A percentile compares a stretch with the other conserved stretches of the same genome.
Conservation (phyloP, 371 early-diverging fungal genomes). For the Saksenaea vasiformis region DNA sequence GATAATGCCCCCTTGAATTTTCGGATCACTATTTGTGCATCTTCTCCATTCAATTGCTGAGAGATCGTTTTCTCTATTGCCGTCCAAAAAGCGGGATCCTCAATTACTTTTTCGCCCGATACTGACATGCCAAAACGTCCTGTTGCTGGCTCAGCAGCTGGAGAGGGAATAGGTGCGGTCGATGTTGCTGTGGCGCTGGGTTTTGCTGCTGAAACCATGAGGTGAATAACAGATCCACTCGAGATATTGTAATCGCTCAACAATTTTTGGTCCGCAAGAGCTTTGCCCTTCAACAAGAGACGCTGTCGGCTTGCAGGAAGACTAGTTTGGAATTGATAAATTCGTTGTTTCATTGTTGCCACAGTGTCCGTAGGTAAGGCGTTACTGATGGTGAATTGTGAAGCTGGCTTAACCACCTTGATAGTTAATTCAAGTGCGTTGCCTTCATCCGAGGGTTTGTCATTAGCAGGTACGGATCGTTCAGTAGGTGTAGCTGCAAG, state of each 20-base stretch:
- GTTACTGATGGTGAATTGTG: conserved; percentile 35
- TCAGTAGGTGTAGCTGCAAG: not conserved
- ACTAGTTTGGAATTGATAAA: conserved; percentile 41
- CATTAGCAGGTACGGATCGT: not conserved
- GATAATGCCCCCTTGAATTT: conserved; percentile 13
- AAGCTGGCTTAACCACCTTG: conserved; percentile 51
- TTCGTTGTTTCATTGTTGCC: conserved; percentile 45
- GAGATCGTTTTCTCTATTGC: conserved; percentile 28
- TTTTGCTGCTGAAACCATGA: conserved; percentile 55
- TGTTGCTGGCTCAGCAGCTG: conserved; percentile 12
- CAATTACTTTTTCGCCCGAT: conserved; percentile 29
- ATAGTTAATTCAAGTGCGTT: conserved; percentile 29
- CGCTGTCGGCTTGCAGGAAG: conserved; percentile 49
- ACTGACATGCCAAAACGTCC: conserved; percentile 34
- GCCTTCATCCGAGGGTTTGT: not conserved
- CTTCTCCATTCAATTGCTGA: conserved; percentile 10
- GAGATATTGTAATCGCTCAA: conserved; percentile 51
- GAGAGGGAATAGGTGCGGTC: conserved; percentile 23
- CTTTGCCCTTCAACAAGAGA: conserved; percentile 66
- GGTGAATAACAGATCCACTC: conserved; percentile 48
- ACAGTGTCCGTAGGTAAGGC: conserved; percentile 33
- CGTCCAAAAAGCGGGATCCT: conserved; percentile 35
- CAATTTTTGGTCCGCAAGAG: conserved; percentile 55
- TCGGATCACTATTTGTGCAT: conserved; percentile 11
- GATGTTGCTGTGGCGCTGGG: conserved; percentile 20